Evolutionary conservation across 495 filamentous ascomycete species (phyloP).

Genomic region (Penicillium dipodomyicola): DNA sequence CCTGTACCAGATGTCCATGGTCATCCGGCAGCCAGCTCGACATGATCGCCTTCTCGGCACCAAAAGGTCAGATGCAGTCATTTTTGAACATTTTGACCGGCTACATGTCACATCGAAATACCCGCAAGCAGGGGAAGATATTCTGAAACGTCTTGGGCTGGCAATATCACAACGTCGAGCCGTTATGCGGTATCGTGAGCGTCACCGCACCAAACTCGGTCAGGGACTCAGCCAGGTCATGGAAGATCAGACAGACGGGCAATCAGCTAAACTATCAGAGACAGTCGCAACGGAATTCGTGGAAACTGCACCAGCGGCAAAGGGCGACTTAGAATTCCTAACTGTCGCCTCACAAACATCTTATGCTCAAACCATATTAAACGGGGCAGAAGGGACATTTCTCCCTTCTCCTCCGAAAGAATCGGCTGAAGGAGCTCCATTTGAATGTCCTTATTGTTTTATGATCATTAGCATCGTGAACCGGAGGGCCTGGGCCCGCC

Average conservation of each 20-base stretch:
- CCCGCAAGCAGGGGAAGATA: constrained; percentile 9
- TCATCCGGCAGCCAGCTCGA: neutral
- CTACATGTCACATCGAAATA: constrained; percentile 14
- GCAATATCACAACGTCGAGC: constrained; percentile 11
- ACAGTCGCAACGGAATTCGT: too few species aligned
- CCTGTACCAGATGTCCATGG: neutral
- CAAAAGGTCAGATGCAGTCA: neutral
- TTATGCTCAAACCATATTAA: neutral
- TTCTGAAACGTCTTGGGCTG: neutral
- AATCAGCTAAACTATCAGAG: too few species aligned
- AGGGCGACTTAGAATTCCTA: neutral
- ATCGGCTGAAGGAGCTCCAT: constrained; percentile 9
- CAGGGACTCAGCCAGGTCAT: neutral
- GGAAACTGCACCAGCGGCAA: too few species aligned
- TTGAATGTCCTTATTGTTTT: constrained; percentile 33
- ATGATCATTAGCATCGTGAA: constrained; percentile 17
- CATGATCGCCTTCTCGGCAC: neutral
- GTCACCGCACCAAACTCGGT: constrained; percentile 21
- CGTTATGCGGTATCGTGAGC: constrained; percentile 20
- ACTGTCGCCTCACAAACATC: neutral
- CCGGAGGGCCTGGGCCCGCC: constrained; percentile 20
- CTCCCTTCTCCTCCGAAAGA: constrained; percentile 13
- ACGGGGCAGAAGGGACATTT: neutral
- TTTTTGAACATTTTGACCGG: neutral
- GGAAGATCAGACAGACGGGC: too few species aligned